Evolutionary conservation across 2,329 filamentous ascomycete genomes (phyloP).

Genomic region (Cercospora citrullina): DNA sequence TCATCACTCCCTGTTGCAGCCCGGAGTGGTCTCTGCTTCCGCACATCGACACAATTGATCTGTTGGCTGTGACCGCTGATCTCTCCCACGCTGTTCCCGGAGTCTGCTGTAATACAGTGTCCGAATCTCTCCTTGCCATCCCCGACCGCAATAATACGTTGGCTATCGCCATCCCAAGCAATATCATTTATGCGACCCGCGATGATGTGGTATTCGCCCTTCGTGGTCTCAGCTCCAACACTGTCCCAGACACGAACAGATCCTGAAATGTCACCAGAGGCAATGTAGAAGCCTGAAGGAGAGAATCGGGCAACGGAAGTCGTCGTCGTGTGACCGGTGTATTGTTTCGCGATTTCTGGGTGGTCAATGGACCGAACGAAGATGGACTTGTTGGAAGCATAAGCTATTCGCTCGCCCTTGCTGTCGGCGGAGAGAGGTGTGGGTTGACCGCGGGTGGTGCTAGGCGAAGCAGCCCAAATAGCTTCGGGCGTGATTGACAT

Average conservation of each 20-base stretch:
- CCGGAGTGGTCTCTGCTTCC: constrained; percentile 83
- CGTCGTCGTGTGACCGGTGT: constrained; percentile 82
- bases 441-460: constrained; percentile 79
- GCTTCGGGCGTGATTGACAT: constrained; percentile 49
- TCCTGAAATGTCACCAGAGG: constrained; percentile 84
- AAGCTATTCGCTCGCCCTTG: constrained; percentile 89
- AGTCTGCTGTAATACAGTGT: constrained; percentile 91
- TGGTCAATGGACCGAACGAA: constrained; percentile 94
- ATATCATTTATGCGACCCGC: constrained; percentile 94
- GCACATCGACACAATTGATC: constrained; percentile 87
- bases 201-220: constrained; percentile 93
- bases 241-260: constrained; percentile 89
- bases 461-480: constrained; percentile 83
- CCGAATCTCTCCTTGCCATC: constrained; percentile 93
- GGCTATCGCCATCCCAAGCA: constrained; percentile 95
- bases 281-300: constrained; percentile 91
- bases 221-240: constrained; percentile 81
- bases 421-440: constrained; percentile 84
- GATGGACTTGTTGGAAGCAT: constrained; percentile 94
- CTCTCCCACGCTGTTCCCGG: constrained; percentile 93
- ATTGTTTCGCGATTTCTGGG: constrained; percentile 80
- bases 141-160: constrained; percentile 93
- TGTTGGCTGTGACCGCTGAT: constrained; percentile 87
- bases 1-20: constrained; percentile 92
- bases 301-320: constrained; percentile 94